Evolutionary conservation across 177 flowering plant genomes (phyloP), one percentile per base, ranked within the genome.

Genomic region (Vitis hybrid): DNA sequence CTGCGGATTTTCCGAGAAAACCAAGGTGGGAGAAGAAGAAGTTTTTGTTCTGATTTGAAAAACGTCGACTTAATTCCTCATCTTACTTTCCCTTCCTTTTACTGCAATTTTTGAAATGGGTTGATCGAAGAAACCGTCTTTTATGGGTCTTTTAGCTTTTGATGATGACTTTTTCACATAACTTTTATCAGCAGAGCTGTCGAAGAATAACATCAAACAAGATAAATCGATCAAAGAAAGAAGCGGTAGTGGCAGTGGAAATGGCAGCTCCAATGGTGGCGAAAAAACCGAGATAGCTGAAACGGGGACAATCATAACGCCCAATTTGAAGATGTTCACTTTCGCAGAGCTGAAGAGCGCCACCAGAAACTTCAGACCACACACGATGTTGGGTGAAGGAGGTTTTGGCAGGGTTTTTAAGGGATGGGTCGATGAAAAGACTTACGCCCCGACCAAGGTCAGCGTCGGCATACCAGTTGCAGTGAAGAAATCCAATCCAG

Each of bases 341-440:
- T 62, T 76, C 10, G 62, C 70, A 0, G 86, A 85, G 48, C 71
- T 85, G 23, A 83, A 69, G 64, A 79, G 71, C 4, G 85, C 86
- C 3, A 85, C 88, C 13, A 71, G 71, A 66, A 81, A 85, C 54
- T 84, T 84, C 72, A 67, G 79, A 26, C 81, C 85, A 4, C 85
- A 80, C 17, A 65, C 81, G 4, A 50, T 82, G 61, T 63, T 84
- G 9, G 85, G 84, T 1, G 86, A 82, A 60, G 88, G 88, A 4
- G 87, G 85, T 5, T 84, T 84, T 32, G 87, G 87, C 0, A 63
- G 64, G 55, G 88, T 84, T 17, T 84, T 82, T 76, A 82, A 82
- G 40, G 88, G 88, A 3, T 84, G 86, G 85, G 58, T 84, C 4
- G 86, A 84, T 54, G 65, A 70, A 18, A 64, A 56, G 8, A 81